Conservation (phyloP, 2,329 filamentous ascomycete species). For the Didymosphaeria variabile region DNA sequence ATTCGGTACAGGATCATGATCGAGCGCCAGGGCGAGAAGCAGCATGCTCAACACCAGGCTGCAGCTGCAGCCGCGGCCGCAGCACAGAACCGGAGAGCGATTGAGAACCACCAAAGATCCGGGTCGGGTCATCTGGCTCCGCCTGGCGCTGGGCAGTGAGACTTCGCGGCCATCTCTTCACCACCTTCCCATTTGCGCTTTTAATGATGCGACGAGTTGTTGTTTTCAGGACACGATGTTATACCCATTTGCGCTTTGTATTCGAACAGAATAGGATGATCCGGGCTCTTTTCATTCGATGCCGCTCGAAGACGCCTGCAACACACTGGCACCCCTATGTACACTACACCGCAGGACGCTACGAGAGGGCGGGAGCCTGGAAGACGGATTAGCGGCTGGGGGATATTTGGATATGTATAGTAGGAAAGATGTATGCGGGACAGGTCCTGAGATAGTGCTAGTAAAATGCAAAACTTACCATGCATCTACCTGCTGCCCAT, state of each 20-base stretch:
- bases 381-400: conserved; percentile 17
- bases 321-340: conserved; percentile 12
- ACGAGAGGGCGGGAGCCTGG: not conserved
- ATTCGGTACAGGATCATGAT: conserved; percentile 66
- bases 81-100: conserved; percentile 37
- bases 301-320: conserved; percentile 1
- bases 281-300: conserved; percentile 1
- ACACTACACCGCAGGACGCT: conserved; percentile 12
- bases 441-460: not conserved
- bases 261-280: conserved; percentile 25
- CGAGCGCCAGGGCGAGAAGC: conserved; percentile 53
- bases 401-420: conserved; percentile 28
- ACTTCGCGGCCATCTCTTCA: not conserved
- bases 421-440: conserved; percentile 4
- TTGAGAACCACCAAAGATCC: conserved; percentile 49
- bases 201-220: conserved; percentile 31
- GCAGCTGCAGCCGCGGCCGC: conserved; percentile 25
- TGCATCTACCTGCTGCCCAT: conserved; percentile 13
- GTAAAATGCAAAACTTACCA: conserved; percentile 28
- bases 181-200: conserved; percentile 22
- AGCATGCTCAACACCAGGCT: conserved; percentile 36
- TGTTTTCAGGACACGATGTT: conserved; percentile 32
- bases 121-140: conserved; percentile 47
- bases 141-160: conserved; percentile 28
- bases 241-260: conserved; percentile 44